phyloP scores from a whole-genome alignment of 2,329 filamentous ascomycete genomes.

The Orbilia oligospora region DNA sequence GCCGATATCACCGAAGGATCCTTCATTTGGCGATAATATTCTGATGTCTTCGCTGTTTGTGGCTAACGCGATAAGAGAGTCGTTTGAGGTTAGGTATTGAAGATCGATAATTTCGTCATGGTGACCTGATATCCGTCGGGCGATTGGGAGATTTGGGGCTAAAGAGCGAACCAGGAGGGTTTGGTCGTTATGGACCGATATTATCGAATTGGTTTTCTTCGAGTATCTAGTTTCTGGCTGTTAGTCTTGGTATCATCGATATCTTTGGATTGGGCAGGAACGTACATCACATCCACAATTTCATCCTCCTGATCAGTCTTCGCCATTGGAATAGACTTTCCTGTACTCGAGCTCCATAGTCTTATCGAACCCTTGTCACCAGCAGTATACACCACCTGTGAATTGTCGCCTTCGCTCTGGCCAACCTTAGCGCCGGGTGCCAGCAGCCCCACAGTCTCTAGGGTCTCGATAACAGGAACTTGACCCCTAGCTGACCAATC shows the following conservation, averaged over 20 bases:
- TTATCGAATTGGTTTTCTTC: conserved; percentile 70
- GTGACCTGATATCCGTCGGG: conserved; percentile 90
- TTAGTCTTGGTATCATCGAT: conserved; percentile 21
- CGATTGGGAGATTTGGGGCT: conserved; percentile 74
- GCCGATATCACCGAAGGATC: conserved; percentile 84
- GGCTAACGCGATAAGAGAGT: conserved; percentile 86
- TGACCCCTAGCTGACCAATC: conserved; percentile 88
- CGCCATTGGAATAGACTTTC: conserved; percentile 80
- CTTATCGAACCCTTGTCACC: conserved; percentile 86
- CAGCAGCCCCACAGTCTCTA: conserved; percentile 87
- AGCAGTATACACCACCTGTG: conserved; percentile 75
- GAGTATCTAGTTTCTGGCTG: conserved; percentile 61
- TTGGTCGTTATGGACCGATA: conserved; percentile 90
- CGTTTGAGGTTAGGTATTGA: conserved; percentile 84
- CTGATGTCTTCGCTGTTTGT: conserved; percentile 96
- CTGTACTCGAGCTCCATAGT: conserved; percentile 84
- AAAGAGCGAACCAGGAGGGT: conserved; percentile 82
- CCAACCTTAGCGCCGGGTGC: conserved; percentile 76
- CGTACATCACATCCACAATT: conserved; percentile 78
- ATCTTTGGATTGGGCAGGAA: neutral
- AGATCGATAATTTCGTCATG: conserved; percentile 98
- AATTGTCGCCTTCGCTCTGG: conserved; percentile 39
- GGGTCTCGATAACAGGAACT: conserved; percentile 84
- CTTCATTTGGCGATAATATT: conserved; percentile 78
- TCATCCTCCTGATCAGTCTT: conserved; percentile 74